Evolutionary conservation across 1,139 yeast species (phyloP).

Genomic region (Geotrichum histeridarum): DNA sequence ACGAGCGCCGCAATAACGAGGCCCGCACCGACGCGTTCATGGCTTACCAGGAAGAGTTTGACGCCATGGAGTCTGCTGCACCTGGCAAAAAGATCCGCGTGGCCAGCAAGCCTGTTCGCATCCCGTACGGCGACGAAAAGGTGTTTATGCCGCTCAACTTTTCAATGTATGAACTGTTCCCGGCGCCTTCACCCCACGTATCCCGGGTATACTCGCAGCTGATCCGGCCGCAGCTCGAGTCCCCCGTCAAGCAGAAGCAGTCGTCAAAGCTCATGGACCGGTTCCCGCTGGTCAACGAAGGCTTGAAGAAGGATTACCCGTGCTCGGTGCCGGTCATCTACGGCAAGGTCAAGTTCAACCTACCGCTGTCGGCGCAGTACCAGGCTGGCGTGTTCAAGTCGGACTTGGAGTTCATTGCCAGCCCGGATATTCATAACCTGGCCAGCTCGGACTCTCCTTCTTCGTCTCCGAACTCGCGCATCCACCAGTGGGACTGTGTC

Average conservation of each 20-base stretch:
- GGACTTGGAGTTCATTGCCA: conserved; percentile 29
- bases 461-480: conserved; percentile 18
- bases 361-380: conserved; percentile 18
- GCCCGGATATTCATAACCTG: conserved; percentile 6
- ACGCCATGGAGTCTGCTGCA: neutral
- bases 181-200: conserved; percentile 11
- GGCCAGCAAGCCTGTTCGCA: conserved; percentile 10
- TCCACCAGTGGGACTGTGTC: conserved; percentile 32
- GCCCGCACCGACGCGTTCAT: conserved; percentile 17
- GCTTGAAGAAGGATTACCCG: conserved; percentile 23
- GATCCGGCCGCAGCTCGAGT: conserved; percentile 37
- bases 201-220: conserved; percentile 31
- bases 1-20: conserved; percentile 13
- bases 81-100: conserved; percentile 6
- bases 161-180: conserved; percentile 24
- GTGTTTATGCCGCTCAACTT: conserved; percentile 26
- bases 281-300: conserved; percentile 31
- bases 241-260: conserved; percentile 34
- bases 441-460: conserved; percentile 6
- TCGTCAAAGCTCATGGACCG: conserved; percentile 30
- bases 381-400: conserved; percentile 25
- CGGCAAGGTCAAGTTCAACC: conserved; percentile 33
- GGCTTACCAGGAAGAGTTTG: conserved; percentile 8
- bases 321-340: conserved; percentile 31
- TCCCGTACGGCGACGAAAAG: conserved; percentile 13